These are phyloP conservation scores for Xanthoparmelia taractica DNA, from an alignment of 495 filamentous ascomycete species.

Conservation along the genomic window DNA sequence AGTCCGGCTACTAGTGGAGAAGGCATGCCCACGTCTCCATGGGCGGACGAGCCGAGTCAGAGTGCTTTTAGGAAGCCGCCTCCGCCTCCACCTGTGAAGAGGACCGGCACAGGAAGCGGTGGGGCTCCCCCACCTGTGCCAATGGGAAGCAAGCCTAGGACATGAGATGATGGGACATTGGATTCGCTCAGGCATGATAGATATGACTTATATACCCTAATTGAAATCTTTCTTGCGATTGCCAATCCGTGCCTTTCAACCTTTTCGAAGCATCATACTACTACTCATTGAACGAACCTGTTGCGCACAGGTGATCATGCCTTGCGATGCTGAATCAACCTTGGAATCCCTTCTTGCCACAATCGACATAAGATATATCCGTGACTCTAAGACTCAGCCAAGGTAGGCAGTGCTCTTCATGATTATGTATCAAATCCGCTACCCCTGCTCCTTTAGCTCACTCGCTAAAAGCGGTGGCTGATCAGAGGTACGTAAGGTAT, in stretches of 20 bases:
- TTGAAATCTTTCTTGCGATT: background rate
- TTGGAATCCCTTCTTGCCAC: no score
- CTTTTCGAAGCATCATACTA: background rate
- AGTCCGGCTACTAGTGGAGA: background rate
- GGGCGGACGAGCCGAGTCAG: constrained; percentile 16
- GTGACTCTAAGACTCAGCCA: no score
- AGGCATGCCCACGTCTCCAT: constrained; percentile 12
- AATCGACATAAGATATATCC: no score
- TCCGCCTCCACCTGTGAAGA: constrained; percentile 17
- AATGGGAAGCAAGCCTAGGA: constrained; percentile 20
- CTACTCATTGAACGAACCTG: no score
- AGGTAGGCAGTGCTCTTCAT: no score
- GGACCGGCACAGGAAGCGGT: constrained; percentile 3
- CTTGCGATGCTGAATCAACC: no score
- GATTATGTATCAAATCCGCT: no score
- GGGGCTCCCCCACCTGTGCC: constrained; percentile 17
- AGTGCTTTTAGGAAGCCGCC: constrained; percentile 13
- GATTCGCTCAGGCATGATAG: background rate
- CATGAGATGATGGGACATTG: background rate
- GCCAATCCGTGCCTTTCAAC: background rate
- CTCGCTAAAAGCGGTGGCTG: no score
- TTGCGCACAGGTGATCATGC: no score
- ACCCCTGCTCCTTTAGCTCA: no score
- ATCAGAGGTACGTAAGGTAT: no score
- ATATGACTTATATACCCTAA: constrained; percentile 11